phyloP scores from a whole-genome alignment of 495 filamentous ascomycete species.

The Talaromyces proteolyticus region DNA sequence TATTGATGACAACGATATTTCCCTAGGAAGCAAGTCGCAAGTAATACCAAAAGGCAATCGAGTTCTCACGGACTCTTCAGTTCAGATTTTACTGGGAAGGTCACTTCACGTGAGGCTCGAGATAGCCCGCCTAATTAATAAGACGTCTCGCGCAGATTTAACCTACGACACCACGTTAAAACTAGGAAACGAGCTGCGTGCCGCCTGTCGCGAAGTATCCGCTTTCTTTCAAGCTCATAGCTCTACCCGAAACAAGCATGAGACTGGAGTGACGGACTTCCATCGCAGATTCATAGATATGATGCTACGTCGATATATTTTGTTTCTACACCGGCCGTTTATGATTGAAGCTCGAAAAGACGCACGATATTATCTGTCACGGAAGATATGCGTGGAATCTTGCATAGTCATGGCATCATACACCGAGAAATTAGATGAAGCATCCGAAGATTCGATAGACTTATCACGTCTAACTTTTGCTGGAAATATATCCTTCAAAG shows the following conservation, averaged over 20 bases:
- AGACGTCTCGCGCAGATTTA: conserved; percentile 15
- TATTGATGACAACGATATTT: conserved; percentile 40
- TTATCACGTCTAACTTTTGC: conserved; percentile 8
- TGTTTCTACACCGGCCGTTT: conserved; percentile 40
- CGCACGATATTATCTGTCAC: conserved; percentile 41
- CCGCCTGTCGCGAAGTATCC: conserved; percentile 12
- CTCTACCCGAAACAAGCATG: conserved; percentile 6
- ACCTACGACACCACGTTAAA: conserved; percentile 31
- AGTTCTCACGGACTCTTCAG: conserved; percentile 37
- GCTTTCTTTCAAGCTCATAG: conserved; percentile 5
- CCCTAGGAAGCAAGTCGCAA: conserved; percentile 17
- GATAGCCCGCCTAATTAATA: conserved; percentile 29
- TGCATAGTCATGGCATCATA: conserved; percentile 17
- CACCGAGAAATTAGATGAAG: conserved; percentile 8
- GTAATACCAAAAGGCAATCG: conserved; percentile 18
- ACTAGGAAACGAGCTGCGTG: conserved; percentile 6
- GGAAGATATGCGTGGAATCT: conserved; percentile 37
- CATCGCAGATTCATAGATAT: conserved; percentile 26
- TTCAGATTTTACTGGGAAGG: conserved; percentile 36
- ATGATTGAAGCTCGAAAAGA: conserved; percentile 30
- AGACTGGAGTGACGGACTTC: conserved; percentile 5
- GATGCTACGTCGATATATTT: conserved; percentile 35
- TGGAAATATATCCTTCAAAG: conserved; percentile 15
- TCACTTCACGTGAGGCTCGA: conserved; percentile 32
- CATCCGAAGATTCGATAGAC: conserved; percentile 6